Evolutionary conservation across 2,329 filamentous ascomycete species (phyloP), one percentile per base, ranked within the genome.

Genomic region (Stagonosporopsis vannaccii): DNA sequence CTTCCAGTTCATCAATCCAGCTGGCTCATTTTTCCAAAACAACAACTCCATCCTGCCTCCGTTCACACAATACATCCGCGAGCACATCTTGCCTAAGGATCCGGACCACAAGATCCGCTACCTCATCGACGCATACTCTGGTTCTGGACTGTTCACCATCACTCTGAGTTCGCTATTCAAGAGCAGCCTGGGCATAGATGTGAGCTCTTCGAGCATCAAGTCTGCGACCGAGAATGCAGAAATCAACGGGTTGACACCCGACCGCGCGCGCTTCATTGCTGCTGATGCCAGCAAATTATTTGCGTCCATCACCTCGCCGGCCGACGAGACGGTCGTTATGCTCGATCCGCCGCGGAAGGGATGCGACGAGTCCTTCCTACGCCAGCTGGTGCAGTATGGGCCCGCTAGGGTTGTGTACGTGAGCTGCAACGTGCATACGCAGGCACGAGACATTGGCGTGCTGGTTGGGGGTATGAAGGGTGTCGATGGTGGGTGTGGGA

Each of bases 11-110:
- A 88, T 88, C 74, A 98, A 96, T 79, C 91, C 90, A 2, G 95
- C 95, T 11, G 93, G 93, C 57, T 87, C 91, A 48, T 99, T 99
- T 81, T 99, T 99, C 85, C 95, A 99, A 74, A 99, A 99, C 83
- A 99, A 99, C 84, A 98, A 98, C 82, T 96, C 92, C 51, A 98
- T 99, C 77, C 88, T 99, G 22, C 87, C 91, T 26, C 79, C 81
- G 15, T 96, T 98, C 78, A 96, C 92, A 13, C 84, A 87, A 63
- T 97, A 96, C 80, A 91, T 98, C 73, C 90, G 92, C 60, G 83
- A 90, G 33, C 85, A 90, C 75, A 90, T 94, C 69, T 81, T 93
- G 2, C 88, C 87, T 26, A 28, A 22, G 2, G 19, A 44, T 9
- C 20, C 58, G 0, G 67, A 56, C 25, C 77, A 56, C 70, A 75